Base-by-base conservation (phyloP, 2,329 filamentous ascomycete genomes). In the Scolecobasidium constrictum region DNA sequence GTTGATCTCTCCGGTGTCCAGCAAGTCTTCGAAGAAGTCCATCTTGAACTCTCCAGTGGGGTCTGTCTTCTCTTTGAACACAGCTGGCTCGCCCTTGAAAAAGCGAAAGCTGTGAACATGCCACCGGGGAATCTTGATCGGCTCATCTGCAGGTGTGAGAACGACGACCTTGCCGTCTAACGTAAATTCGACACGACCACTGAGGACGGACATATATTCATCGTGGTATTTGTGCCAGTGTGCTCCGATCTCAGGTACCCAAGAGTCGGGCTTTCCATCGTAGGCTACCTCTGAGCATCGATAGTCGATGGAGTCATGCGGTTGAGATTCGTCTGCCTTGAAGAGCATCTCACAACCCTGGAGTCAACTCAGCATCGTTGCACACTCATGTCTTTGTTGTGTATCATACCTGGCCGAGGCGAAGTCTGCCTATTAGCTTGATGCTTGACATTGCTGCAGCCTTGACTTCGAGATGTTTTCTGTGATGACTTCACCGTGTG, bases 21-120 rank as follows among this genome's bases (percentile, higher is more conserved):
- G 6, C 3, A 42, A 13, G 18, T 43, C 34, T 12, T 42, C 18
- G 44, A 46, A 46, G 12, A 42, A 37, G n/a, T 31, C 44, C 17
- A 7, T 7, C 28, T 46, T 46, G 35, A 35, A 43, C 13, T 3
- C 4, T 4, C 44, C 44, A 3, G 39, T 23, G 2, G 44, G 44
- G 3, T 22, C 35, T 4, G 34, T 36, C 21, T 13, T 18, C 34
- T 46, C 44, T 19, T 18, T 16, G 5, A 46, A 9, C 19, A 22
- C 19, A 13, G 36, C 18, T 19, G 20, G 33, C 40, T 46, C 44
- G 15, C 40, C 40, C 18, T 43, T 21, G 33, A 46, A 38, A n/a
- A 23, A 28, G 9, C 23, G 6, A 22, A 46, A 43, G 12, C 31
- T 33, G 16, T 46, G 44, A n/a, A 17, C 17, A 11, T 13, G 11